Evolutionary conservation across 345 rosid species (phyloP).

Genomic region (Lepidium didymum): DNA sequence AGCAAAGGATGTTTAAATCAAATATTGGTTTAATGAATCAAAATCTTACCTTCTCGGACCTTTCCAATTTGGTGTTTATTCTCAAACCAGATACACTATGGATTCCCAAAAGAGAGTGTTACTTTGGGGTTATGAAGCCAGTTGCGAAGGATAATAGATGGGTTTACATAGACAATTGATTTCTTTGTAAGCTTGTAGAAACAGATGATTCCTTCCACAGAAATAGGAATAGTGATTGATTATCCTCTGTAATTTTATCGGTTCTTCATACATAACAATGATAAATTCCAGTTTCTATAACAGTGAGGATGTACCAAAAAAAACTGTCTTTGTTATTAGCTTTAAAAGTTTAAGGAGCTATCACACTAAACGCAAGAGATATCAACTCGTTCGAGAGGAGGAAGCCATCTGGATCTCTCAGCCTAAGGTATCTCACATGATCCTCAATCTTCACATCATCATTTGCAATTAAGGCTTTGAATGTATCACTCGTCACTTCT

Average conservation of each 20-base stretch:
- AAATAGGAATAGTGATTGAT: constrained; percentile 1
- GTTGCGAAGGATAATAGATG: constrained; percentile 1
- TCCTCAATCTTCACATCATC: constrained; percentile 30
- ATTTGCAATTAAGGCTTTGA: constrained; percentile 24
- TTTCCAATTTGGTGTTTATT: neutral
- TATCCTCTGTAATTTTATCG: constrained; percentile 4
- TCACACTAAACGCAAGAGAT: constrained; percentile 54
- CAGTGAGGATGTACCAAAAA: neutral
- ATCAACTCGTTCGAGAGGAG: constrained; percentile 81
- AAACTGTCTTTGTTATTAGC: neutral
- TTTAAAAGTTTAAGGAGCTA: constrained; percentile 34
- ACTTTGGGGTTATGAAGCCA: neutral
- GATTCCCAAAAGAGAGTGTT: neutral
- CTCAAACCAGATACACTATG: neutral
- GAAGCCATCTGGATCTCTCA: constrained; percentile 89
- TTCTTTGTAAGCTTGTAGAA: constrained; percentile 9
- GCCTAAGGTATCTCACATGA: constrained; percentile 49
- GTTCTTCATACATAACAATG: constrained; percentile 8
- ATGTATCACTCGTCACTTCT: constrained; percentile 37
- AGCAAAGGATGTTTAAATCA: neutral
- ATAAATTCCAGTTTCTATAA: neutral
- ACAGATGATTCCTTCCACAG: neutral
- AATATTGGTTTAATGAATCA: neutral
- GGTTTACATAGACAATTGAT: neutral
- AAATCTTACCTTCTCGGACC: neutral